These are phyloP conservation scores for Lactarius tabidus DNA, from an alignment of 768 basidiomycete species.

Conservation along the genomic window DNA sequence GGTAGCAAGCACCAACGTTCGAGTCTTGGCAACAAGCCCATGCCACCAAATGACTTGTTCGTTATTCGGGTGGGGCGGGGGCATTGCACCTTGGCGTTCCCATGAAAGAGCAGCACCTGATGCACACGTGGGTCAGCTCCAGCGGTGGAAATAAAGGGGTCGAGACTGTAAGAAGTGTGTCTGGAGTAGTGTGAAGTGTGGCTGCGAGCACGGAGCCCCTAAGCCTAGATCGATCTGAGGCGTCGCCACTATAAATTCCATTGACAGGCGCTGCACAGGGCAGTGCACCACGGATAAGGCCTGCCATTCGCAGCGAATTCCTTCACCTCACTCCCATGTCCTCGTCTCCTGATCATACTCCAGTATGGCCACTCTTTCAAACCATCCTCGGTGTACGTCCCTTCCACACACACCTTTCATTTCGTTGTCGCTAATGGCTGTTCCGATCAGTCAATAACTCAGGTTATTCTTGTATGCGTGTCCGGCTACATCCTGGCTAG, in stretches of 20 bases:
- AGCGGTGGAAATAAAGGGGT: no score
- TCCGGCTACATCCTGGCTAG: constrained; percentile 79
- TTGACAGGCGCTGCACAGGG: background rate
- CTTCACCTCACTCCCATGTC: constrained; percentile 15
- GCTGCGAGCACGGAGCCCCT: background rate
- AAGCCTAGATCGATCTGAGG: background rate
- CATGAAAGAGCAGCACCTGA: constrained; percentile 29
- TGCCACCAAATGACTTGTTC: constrained; percentile 20
- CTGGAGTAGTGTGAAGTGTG: no score
- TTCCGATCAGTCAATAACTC: constrained; percentile 65
- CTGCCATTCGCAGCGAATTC: background rate
- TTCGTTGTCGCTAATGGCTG: background rate
- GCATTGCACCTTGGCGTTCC: constrained; percentile 43
- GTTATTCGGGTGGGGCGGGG: constrained; percentile 34
- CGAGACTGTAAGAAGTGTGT: no score
- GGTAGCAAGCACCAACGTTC: constrained; percentile 21
- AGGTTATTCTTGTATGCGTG: constrained; percentile 83
- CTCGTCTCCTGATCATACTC: constrained; percentile 24
- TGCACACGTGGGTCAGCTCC: background rate
- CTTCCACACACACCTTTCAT: background rate
- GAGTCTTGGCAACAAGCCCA: background rate
- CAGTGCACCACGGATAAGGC: background rate
- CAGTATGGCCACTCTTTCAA: constrained; percentile 45
- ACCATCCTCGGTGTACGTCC: constrained; percentile 55
- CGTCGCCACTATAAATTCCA: background rate